Base-by-base conservation (phyloP, 768 basidiomycete species). In the Clitopilus passeckerianus region DNA sequence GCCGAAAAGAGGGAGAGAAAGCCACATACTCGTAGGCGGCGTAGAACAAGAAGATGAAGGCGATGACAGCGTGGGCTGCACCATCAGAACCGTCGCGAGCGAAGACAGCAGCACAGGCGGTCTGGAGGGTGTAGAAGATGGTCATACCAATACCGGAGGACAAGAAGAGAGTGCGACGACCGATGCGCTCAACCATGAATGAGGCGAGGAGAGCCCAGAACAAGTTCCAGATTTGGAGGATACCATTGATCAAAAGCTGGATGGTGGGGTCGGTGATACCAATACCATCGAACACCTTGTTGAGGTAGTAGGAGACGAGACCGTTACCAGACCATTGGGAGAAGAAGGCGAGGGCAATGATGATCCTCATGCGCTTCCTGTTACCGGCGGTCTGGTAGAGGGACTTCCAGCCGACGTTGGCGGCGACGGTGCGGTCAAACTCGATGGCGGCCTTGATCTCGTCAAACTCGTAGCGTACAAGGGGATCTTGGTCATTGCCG, bases 271-370 rank as follows among this genome's bases (percentile, higher is more conserved):
- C 74, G 12, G 81, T 84, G 67, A 90, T 86, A 59, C 87, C 87
- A 58, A 90, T 86, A 59, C 81, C 76, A 61, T 79, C 70, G 71
- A 93, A 85, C 56, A 93, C 86, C 70, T 82, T 78, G 74, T 78
- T 86, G 66, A 93, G 83, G 77, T 93, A 93, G 78, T 87, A 91
- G 6, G 88, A 90, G 55, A 90, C 86, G 57, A 93, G 86, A 67
- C 90, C 90, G 66, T 91, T 91, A 14, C 89, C 90, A 9, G 88
- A 91, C 90, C 89, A 91, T 65, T 90, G 88, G 1, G 89, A 91
- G 80, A 92, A 91, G 80, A 89, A 89, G 53, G 88, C 89, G 58
- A 92, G 75, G 53, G 86, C 87, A 62, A 89, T 69, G 70, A 93
- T 88, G 70, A 92, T 88, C 58, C 81, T 74, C 80, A 93, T 80